These are phyloP conservation scores for Ambrosia trifida DNA, from an alignment of 129 eudicot species.

Conservation along the genomic window DNA sequence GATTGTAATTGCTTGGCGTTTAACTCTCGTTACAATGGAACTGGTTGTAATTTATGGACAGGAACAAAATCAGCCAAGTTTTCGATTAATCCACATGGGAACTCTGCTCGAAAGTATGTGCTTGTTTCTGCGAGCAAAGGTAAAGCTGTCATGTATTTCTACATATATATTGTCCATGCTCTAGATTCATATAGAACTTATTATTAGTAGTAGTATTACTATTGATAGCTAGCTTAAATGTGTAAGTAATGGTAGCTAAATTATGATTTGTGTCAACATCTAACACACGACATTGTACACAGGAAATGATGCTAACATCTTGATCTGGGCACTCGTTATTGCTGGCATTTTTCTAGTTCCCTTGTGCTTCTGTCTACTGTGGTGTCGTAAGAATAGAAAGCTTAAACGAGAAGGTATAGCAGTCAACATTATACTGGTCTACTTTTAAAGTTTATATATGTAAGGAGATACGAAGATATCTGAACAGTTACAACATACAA, in stretches of 20 bases:
- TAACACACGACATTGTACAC: not conserved
- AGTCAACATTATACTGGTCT: not conserved
- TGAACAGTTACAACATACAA: too few relatives aligned
- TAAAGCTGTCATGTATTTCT: not conserved
- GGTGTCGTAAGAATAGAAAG: constrained; percentile 26
- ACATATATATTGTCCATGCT: not conserved
- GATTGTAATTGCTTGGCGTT: constrained; percentile 51
- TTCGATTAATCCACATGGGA: constrained; percentile 19
- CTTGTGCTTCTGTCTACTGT: constrained; percentile 16
- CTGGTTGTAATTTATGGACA: constrained; percentile 30
- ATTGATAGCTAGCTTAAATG: not conserved
- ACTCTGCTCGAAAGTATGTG: constrained; percentile 19
- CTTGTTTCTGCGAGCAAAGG: constrained; percentile 31
- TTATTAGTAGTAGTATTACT: not conserved
- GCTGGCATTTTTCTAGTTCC: constrained; percentile 6
- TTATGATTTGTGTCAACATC: not conserved
- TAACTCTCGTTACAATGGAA: constrained; percentile 14
- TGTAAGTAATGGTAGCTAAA: not conserved
- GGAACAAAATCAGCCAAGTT: constrained; percentile 17
- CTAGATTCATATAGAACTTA: not conserved
- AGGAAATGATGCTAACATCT: constrained; percentile 26
- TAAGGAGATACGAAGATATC: too few relatives aligned
- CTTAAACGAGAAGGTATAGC: constrained; percentile 31
- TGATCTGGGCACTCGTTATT: constrained; percentile 23
- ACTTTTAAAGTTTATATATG: not conserved